These are phyloP conservation scores for Epithele typhae DNA, from an alignment of 768 basidiomycete species.

Conservation along the genomic window DNA sequence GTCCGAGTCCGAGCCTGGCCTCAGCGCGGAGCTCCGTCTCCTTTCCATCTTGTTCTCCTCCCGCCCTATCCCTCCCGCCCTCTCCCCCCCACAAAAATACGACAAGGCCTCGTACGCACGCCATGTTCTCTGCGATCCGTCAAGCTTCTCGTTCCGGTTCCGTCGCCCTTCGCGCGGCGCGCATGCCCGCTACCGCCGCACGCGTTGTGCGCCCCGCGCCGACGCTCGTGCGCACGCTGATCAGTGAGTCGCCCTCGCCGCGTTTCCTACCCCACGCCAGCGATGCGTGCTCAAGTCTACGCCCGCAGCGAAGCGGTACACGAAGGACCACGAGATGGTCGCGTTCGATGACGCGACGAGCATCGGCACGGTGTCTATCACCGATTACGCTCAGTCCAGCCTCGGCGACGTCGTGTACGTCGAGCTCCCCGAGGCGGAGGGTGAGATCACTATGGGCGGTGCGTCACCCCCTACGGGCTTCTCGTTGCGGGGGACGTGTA, in stretches of 20 bases:
- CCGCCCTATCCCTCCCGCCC: slow-evolving; percentile 3
- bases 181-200: slow-evolving; percentile 19
- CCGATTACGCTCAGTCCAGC: slow-evolving; percentile 85
- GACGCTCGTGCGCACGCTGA: slow-evolving; percentile 43
- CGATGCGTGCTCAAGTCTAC: neutral
- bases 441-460: slow-evolving; percentile 71
- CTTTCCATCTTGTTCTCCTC: slow-evolving; percentile 1
- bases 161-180: slow-evolving; percentile 26
- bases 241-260: slow-evolving; percentile 46
- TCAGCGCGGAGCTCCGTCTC: slow-evolving; percentile 4
- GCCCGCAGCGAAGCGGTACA: slow-evolving; percentile 68
- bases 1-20: slow-evolving; percentile 4
- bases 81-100: neutral
- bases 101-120: neutral
- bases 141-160: slow-evolving; percentile 25
- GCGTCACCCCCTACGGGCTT: slow-evolving; percentile 27
- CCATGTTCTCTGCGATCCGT: slow-evolving; percentile 29
- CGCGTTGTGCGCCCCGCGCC: slow-evolving; percentile 21
- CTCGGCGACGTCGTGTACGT: slow-evolving; percentile 98
- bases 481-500: too few relatives aligned
- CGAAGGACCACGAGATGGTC: slow-evolving; percentile 85
- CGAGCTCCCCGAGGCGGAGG: slow-evolving; percentile 71
- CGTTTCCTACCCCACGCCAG: too few relatives aligned
- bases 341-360: slow-evolving; percentile 72
- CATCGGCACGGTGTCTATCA: slow-evolving; percentile 80